Evolutionary conservation across 225 moss, liverwort and hornwort genomes (phyloP).

Genomic region (Rhytidiadelphus loreus): DNA sequence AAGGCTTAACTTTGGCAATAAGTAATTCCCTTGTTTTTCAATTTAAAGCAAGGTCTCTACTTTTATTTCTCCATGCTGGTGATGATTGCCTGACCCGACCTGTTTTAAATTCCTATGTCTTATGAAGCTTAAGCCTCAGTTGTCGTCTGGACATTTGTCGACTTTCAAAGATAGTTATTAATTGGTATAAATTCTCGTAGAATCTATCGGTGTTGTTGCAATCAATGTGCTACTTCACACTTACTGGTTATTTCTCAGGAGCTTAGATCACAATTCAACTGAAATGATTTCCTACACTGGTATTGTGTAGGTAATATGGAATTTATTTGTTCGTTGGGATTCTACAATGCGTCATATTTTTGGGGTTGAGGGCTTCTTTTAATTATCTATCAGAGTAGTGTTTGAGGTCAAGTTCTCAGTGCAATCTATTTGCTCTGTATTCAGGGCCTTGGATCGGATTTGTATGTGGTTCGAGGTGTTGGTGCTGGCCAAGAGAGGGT

Average conservation of each 20-base stretch:
- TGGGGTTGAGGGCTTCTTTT: neutral
- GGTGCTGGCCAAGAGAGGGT: conserved; percentile 87
- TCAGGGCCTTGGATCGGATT: conserved; percentile 87
- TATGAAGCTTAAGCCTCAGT: neutral
- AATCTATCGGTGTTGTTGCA: neutral
- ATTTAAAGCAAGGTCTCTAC: neutral
- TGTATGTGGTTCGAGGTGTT: conserved; percentile 84
- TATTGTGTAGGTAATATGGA: neutral
- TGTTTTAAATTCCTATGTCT: neutral
- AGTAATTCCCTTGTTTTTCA: neutral
- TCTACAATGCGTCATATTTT: neutral
- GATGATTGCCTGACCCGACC: neutral
- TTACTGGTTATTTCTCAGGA: neutral
- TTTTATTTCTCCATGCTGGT: neutral
- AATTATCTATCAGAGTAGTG: neutral
- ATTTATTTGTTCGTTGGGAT: neutral
- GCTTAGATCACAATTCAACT: neutral
- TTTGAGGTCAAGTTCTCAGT: neutral
- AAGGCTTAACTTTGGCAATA: neutral
- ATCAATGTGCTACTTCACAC: neutral
- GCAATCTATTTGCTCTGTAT: neutral
- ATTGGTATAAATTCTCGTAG: neutral
- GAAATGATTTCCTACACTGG: neutral
- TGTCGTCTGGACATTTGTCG: neutral
- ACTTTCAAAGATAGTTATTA: neutral